Evolutionary conservation across 2,329 filamentous ascomycete species (phyloP).

Genomic region (Scortechinia acanthostroma): DNA sequence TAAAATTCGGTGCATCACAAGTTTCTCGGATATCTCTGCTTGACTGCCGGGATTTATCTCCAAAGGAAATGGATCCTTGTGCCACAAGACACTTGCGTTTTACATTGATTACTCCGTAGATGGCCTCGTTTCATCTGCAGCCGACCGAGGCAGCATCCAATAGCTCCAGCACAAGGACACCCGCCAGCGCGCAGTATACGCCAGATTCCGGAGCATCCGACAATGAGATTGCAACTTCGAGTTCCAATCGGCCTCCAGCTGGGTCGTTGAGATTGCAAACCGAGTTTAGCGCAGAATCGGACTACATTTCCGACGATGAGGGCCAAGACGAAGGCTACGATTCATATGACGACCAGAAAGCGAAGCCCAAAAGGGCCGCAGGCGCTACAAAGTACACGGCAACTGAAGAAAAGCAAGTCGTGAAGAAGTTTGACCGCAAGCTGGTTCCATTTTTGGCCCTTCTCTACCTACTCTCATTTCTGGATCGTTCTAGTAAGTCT

Average conservation of each 20-base stretch:
- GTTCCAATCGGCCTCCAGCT: neutral
- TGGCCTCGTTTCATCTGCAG: too few species aligned
- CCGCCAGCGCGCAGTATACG: neutral
- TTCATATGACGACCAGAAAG: neutral
- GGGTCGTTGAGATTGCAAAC: neutral
- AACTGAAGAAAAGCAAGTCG: slow-evolving; percentile 67
- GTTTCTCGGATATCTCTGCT: too few species aligned
- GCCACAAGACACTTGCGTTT: too few species aligned
- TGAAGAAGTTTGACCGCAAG: slow-evolving; percentile 69
- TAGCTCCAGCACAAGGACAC: neutral
- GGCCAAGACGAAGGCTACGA: neutral
- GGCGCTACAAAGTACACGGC: slow-evolving; percentile 31
- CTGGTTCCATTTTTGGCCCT: slow-evolving; percentile 76
- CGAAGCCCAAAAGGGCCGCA: neutral
- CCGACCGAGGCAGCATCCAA: neutral
- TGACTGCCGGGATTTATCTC: too few species aligned
- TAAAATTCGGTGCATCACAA: too few species aligned
- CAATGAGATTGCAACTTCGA: neutral
- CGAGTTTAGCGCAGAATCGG: neutral
- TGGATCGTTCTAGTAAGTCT: slow-evolving; percentile 73
- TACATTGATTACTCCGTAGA: too few species aligned
- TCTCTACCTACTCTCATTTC: slow-evolving; percentile 76
- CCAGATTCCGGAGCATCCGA: neutral
- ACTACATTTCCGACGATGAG: neutral
- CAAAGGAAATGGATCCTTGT: too few species aligned